Evolutionary conservation across 805 yeast genomes (phyloP), one percentile per base, ranked within the genome.

Genomic region (Ogataea zsoltii): DNA sequence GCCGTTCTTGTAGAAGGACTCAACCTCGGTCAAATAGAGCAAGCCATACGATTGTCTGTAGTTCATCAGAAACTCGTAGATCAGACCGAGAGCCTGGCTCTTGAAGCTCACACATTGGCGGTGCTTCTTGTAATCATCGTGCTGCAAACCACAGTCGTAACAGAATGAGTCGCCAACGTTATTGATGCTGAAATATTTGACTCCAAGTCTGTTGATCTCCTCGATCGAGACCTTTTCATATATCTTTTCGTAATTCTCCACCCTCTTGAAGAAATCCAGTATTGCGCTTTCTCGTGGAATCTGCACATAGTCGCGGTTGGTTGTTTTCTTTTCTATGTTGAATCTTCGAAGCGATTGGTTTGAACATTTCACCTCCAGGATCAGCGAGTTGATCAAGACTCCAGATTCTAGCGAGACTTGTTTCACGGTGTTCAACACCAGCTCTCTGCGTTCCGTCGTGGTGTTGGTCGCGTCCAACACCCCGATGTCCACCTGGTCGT

Each of bases 401-500:
- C 64, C 63, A 1, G 65, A 29, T 33, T 74, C 72, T 56, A 80
- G 73, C 41, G 79, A 79, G 31, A 84, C 66, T 49, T 75, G 71
- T 43, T 75, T 72, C 35, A 85, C 79, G 35, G 72, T 69, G 26
- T 75, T 70, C 36, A 82, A 65, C 2, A 86, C 82, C 36, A 74
- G 68, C 28, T 65, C 62, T 54, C 95, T 70, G 56, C 95, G 74
- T 25, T 63, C 65, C 45, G 69, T 75, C 3, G 91, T 85, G 5
- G 88, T 80, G 42, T 65, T 65, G 6, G 69, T 65, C n/a, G 94
- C 94, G 64, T 86, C 95, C 58, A 86, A 82, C 11, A 92, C 84
- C 2, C 97, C 99, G 3, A 92, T 94, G 4, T 91, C 83, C 1
- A 96, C 95, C n/a, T 79, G 74, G 1, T 90, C 94, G 17, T 77